Evolutionary conservation across 2,329 filamentous ascomycete species (phyloP).

Genomic region (Penicillium sp.): DNA sequence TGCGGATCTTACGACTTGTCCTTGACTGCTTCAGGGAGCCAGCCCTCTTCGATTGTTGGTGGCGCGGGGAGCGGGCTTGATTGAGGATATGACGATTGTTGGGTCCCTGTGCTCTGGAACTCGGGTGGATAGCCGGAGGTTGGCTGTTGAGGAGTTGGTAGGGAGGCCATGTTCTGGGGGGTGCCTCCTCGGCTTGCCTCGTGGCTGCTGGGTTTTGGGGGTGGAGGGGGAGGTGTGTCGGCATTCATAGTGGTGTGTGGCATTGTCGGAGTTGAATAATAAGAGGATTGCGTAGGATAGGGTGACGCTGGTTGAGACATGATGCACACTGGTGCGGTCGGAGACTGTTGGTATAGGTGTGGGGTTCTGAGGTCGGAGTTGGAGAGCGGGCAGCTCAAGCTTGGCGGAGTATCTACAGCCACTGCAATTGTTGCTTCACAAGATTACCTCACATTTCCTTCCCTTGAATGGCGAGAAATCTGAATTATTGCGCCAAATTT

Average conservation of each 20-base stretch:
- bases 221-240: slow-evolving; percentile 65
- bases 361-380: slow-evolving; percentile 10
- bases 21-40: slow-evolving; percentile 74
- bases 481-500: background rate
- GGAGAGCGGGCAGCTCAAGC: slow-evolving; percentile 7
- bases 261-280: slow-evolving; percentile 21
- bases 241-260: slow-evolving; percentile 43
- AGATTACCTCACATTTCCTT: background rate
- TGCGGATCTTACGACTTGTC: slow-evolving; percentile 71
- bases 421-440: background rate
- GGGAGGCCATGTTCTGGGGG: slow-evolving; percentile 52
- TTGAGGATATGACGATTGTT: slow-evolving; percentile 10
- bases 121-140: slow-evolving; percentile 28
- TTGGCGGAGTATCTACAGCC: background rate
- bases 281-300: slow-evolving; percentile 25
- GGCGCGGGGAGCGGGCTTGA: slow-evolving; percentile 26
- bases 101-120: slow-evolving; percentile 6
- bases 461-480: background rate
- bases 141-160: slow-evolving; percentile 45
- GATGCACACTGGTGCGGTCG: background rate
- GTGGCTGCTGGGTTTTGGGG: slow-evolving; percentile 70
- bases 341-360: slow-evolving; percentile 1
- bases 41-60: slow-evolving; percentile 58
- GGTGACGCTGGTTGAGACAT: slow-evolving; percentile 30
- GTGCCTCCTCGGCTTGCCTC: slow-evolving; percentile 68